Conservation (phyloP, 2,329 filamentous ascomycete species). For the Ceratocystis cacaofunesta region DNA sequence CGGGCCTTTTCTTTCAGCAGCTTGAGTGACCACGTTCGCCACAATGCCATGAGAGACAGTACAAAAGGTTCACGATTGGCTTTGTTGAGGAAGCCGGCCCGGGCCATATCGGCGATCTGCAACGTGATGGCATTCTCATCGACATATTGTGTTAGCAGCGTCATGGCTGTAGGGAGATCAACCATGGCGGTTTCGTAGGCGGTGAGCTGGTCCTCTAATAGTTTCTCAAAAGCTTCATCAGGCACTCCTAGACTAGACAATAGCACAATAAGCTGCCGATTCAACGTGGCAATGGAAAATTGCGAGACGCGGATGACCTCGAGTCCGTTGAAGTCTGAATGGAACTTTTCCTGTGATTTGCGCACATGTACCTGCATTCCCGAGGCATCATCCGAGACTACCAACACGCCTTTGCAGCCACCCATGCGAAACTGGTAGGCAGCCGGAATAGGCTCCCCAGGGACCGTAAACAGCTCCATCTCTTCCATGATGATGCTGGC, state of each 20-base stretch:
- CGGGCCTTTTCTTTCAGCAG: conserved; percentile 84
- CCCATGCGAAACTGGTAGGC: conserved; percentile 86
- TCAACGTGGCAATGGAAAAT: conserved; percentile 64
- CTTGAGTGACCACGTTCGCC: conserved; percentile 81
- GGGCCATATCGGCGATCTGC: conserved; percentile 58
- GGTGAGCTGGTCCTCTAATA: conserved; percentile 52
- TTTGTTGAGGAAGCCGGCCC: conserved; percentile 59
- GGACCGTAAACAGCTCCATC: conserved; percentile 34
- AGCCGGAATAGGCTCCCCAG: conserved; percentile 42
- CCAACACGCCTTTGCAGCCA: conserved; percentile 80
- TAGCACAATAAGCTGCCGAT: conserved; percentile 81
- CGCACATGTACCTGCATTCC: conserved; percentile 61
- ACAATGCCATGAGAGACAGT: conserved; percentile 62
- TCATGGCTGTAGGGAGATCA: conserved; percentile 47
- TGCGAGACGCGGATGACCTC: conserved; percentile 76
- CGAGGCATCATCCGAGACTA: conserved; percentile 53
- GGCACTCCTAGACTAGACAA: conserved; percentile 62
- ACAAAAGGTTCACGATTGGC: conserved; percentile 60
- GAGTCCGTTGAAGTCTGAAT: conserved; percentile 51
- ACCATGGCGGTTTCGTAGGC: conserved; percentile 57
- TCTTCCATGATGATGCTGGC: conserved; percentile 60
- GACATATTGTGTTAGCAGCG: conserved; percentile 57
- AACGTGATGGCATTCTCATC: conserved; percentile 76
- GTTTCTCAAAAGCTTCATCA: conserved; percentile 48
- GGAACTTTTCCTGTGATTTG: conserved; percentile 78